Evolutionary conservation across 208 protist genomes (phyloP).

Genomic region (Leishmania arabica): DNA sequence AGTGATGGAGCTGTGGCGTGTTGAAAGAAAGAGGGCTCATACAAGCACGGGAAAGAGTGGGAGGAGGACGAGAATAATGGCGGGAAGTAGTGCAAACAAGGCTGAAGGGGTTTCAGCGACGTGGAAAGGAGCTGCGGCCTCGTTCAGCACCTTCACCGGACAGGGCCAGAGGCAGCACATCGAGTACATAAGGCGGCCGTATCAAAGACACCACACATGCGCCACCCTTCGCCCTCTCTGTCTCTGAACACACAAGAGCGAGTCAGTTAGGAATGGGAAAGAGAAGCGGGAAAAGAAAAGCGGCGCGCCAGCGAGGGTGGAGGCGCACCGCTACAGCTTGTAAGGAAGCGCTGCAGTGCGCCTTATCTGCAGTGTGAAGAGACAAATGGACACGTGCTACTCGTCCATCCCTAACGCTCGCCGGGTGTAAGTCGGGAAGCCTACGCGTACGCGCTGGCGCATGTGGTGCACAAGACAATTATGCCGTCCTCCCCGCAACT

Average conservation of each 20-base stretch:
- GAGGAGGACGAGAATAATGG: not conserved
- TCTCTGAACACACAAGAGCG: not conserved
- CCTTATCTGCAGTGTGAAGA: not conserved
- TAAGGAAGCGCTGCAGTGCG: not conserved
- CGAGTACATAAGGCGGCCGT: not conserved
- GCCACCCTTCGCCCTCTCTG: too few species aligned
- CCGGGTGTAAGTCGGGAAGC: not conserved
- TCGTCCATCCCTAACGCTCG: not conserved
- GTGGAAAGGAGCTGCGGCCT: not conserved
- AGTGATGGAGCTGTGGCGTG: not conserved
- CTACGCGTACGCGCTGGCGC: slow-evolving; percentile 12
- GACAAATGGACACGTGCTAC: too few species aligned
- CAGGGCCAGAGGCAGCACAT: not conserved
- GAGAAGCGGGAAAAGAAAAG: not conserved
- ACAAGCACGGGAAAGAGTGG: not conserved
- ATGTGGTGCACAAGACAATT: slow-evolving; percentile 51
- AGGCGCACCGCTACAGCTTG: not conserved
- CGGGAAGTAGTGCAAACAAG: not conserved
- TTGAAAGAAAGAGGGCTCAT: not conserved
- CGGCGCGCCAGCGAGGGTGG: not conserved
- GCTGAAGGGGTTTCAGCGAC: not conserved
- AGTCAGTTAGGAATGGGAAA: not conserved
- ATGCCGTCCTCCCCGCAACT: slow-evolving; percentile 73
- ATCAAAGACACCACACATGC: not conserved
- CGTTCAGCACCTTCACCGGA: not conserved